Evolutionary conservation across 768 basidiomycete species (phyloP).

Genomic region (Tulasnella sp.): DNA sequence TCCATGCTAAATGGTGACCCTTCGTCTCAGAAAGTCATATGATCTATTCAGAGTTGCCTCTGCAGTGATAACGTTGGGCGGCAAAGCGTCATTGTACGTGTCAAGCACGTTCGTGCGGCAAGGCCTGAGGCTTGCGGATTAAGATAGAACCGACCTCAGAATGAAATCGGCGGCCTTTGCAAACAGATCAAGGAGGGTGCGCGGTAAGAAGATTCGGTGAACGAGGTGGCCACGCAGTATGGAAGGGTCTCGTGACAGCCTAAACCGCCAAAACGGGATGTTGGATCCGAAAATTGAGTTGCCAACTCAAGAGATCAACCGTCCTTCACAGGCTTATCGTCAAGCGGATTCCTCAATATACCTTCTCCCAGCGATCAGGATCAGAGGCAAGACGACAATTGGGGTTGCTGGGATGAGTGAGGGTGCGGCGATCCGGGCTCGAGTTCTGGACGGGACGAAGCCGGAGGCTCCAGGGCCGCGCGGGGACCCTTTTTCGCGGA

Average conservation of each 20-base stretch:
- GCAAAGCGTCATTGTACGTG: neutral
- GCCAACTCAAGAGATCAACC: neutral
- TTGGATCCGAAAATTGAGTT: conserved; percentile 2
- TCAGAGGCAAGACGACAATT: neutral
- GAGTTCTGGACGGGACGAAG: conserved; percentile 1
- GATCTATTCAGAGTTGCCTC: neutral
- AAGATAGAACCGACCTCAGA: neutral
- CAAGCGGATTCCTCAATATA: neutral
- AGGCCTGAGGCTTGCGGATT: neutral
- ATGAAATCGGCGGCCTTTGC: neutral
- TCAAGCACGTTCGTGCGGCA: neutral
- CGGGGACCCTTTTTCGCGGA: conserved; percentile 1
- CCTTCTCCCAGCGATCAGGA: neutral
- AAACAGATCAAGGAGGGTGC: neutral
- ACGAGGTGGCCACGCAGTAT: neutral
- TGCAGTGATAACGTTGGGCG: neutral
- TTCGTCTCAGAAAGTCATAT: neutral
- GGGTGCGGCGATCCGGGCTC: neutral
- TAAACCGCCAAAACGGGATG: neutral
- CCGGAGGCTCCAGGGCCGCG: neutral
- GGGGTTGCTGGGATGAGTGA: neutral
- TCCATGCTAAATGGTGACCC: no score
- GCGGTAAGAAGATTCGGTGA: neutral
- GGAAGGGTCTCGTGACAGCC: neutral
- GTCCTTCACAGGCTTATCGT: neutral